phyloP scores from a whole-genome alignment of 352 stramenopile species.

The Phytophthora multivora region DNA sequence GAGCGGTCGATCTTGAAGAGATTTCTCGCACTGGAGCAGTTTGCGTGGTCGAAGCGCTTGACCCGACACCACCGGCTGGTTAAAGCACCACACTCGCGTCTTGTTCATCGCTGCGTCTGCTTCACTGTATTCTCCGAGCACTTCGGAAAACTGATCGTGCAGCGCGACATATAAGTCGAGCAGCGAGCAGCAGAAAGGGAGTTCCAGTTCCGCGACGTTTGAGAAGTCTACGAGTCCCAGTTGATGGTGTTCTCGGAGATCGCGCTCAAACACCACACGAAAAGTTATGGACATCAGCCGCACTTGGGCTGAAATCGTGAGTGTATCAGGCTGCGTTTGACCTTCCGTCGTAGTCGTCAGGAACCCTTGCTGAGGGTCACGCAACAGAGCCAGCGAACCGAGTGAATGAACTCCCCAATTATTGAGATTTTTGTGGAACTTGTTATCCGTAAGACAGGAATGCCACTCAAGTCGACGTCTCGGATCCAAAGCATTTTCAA shows the following conservation, averaged over 20 bases:
- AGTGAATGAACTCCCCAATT: slow-evolving; percentile 87
- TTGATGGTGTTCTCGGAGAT: slow-evolving; percentile 54
- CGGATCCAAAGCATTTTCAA: slow-evolving; percentile 55
- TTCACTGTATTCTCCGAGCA: slow-evolving; percentile 30
- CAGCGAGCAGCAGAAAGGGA: slow-evolving; percentile 76
- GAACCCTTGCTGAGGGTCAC: slow-evolving; percentile 59
- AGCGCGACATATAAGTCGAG: slow-evolving; percentile 57
- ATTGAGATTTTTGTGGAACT: slow-evolving; percentile 74
- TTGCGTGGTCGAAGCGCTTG: slow-evolving; percentile 76
- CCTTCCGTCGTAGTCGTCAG: slow-evolving; percentile 23
- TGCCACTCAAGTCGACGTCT: slow-evolving; percentile 74
- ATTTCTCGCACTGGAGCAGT: slow-evolving; percentile 52
- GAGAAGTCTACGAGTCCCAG: slow-evolving; percentile 66
- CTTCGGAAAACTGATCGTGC: slow-evolving; percentile 27
- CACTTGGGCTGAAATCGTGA: slow-evolving; percentile 70
- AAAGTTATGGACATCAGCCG: slow-evolving; percentile 84
- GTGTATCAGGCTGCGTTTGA: slow-evolving; percentile 38
- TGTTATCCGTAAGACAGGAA: slow-evolving; percentile 83
- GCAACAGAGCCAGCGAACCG: slow-evolving; percentile 56
- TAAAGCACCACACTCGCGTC: slow-evolving; percentile 75
- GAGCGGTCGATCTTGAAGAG: slow-evolving; percentile 50
- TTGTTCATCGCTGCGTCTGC: slow-evolving; percentile 29
- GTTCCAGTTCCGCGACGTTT: slow-evolving; percentile 45
- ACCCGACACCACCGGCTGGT: slow-evolving; percentile 73
- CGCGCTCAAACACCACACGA: slow-evolving; percentile 62